These are phyloP conservation scores for Sanghuangporus sanghuang DNA, from an alignment of 1,284 basidiomycete genomes.

Conservation along the genomic window DNA sequence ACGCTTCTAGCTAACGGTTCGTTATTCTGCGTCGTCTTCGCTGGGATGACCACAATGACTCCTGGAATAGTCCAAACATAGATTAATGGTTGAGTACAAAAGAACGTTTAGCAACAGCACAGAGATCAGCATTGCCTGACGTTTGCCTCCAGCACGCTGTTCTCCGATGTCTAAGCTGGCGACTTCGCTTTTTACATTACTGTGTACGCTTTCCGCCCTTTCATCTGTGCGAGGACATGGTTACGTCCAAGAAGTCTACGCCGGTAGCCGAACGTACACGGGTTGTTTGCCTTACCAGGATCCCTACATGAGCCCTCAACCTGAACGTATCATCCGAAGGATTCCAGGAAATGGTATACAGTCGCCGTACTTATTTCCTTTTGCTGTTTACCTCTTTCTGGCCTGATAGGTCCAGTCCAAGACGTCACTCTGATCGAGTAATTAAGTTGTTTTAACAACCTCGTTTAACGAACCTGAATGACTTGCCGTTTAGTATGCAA, in stretches of 20 bases:
- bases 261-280: constrained; percentile 28
- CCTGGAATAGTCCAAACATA: too few relatives aligned
- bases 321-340: constrained; percentile 40
- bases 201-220: not conserved
- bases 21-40: too few relatives aligned
- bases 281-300: constrained; percentile 35
- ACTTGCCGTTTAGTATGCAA: constrained; percentile 28
- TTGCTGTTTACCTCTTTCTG: not conserved
- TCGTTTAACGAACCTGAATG: not conserved
- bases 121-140: too few relatives aligned
- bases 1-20: too few relatives aligned
- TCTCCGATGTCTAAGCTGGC: not conserved
- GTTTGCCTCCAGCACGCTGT: too few relatives aligned
- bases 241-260: constrained; percentile 32
- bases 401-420: constrained; percentile 21
- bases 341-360: constrained; percentile 41
- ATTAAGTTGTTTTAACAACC: not conserved
- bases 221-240: constrained; percentile 26
- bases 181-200: not conserved
- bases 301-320: constrained; percentile 33
- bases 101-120: too few relatives aligned
- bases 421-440: constrained; percentile 30
- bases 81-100: too few relatives aligned
- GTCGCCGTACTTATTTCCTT: not conserved
- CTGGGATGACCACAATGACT: too few relatives aligned